These are phyloP conservation scores for Jamesozyma jinghongensis DNA, from an alignment of 805 yeast species.

Conservation along the genomic window DNA sequence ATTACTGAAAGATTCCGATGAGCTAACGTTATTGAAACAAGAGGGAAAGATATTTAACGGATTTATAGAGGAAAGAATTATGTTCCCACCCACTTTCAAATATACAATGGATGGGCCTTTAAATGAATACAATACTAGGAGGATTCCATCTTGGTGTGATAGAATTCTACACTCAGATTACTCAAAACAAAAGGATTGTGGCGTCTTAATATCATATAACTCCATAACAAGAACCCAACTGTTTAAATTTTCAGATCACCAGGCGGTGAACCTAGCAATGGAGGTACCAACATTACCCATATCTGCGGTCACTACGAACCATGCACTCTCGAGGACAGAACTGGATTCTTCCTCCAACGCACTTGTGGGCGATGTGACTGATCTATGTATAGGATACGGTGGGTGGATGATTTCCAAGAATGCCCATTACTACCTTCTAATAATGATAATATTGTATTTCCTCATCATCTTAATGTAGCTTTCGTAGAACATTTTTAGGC, in stretches of 20 bases:
- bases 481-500: too few species aligned
- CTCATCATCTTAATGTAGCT: too few species aligned
- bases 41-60: conserved; percentile 44
- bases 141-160: conserved; percentile 89
- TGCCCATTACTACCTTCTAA: conserved; percentile 8
- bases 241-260: conserved; percentile 62
- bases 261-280: conserved; percentile 56
- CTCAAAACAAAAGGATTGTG: background rate
- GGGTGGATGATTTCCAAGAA: conserved; percentile 18
- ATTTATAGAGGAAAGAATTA: conserved; percentile 55
- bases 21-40: conserved; percentile 23
- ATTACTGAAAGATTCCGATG: conserved; percentile 30
- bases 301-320: background rate
- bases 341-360: background rate
- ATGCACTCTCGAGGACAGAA: background rate
- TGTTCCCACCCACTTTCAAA: conserved; percentile 77
- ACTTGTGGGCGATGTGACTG: conserved; percentile 6
- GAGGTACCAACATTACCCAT: conserved; percentile 33
- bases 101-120: conserved; percentile 36
- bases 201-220: conserved; percentile 32
- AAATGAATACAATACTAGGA: conserved; percentile 43
- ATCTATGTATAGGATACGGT: conserved; percentile 19
- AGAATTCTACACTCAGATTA: conserved; percentile 55
- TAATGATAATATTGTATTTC: background rate
- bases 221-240: conserved; percentile 33